A percentile compares a stretch with the other conserved stretches of the same genome.
phyloP scores from a whole-genome alignment of 192 early-diverging fungal species.

The Coemansia asiatica region DNA sequence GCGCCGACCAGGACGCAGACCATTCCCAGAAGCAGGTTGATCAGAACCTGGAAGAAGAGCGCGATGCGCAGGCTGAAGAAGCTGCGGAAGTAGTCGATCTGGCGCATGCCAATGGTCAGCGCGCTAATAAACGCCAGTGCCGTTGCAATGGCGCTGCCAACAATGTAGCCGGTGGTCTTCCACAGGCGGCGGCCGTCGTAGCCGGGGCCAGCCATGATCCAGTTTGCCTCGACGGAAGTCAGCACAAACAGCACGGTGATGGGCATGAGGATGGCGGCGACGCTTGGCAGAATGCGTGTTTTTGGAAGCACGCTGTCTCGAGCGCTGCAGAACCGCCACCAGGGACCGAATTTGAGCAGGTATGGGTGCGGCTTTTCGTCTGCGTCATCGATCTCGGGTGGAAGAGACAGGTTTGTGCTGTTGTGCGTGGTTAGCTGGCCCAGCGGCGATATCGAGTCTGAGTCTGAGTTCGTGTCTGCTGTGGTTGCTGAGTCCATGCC shows the following conservation, averaged over 20 bases:
- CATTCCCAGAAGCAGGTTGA: conserved; percentile 42
- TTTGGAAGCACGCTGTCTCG: conserved; percentile 26
- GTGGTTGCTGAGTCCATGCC: background rate
- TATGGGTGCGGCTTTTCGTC: conserved; percentile 26
- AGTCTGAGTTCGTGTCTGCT: background rate
- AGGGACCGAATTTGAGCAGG: conserved; percentile 28
- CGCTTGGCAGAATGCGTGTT: conserved; percentile 46
- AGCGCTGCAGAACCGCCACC: conserved; percentile 42
- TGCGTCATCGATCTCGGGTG: background rate
- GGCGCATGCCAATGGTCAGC: conserved; percentile 37
- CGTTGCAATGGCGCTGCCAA: conserved; percentile 42
- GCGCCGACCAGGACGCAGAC: conserved; percentile 39
- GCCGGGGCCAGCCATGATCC: conserved; percentile 40
- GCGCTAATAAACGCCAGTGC: conserved; percentile 51
- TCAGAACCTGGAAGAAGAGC: conserved; percentile 23
- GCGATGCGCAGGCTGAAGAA: conserved; percentile 32
- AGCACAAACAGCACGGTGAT: conserved; percentile 44
- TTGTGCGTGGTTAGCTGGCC: background rate
- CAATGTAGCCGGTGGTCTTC: conserved; percentile 49
- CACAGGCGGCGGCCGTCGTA: conserved; percentile 25
- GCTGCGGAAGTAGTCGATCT: conserved; percentile 18
- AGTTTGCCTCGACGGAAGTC: conserved; percentile 52
- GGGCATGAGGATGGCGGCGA: conserved; percentile 43
- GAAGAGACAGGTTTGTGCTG: background rate
- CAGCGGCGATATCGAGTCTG: background rate